Conservation (phyloP, 768 basidiomycete genomes). For the Leccinum disarticulatum region DNA sequence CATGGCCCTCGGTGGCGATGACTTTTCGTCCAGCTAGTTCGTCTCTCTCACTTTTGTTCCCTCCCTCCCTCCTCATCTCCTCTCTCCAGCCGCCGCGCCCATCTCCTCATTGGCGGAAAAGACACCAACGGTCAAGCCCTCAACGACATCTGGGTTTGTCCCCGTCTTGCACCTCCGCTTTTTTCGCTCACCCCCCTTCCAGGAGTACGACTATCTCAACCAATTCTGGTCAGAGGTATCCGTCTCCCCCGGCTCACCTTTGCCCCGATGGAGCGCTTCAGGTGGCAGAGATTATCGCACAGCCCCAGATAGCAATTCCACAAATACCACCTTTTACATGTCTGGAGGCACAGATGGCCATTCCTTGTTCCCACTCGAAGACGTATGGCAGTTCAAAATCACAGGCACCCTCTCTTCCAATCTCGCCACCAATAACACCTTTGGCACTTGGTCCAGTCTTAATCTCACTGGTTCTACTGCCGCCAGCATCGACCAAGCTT, state of each 20-base stretch:
- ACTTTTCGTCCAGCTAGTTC: slow-evolving; percentile 82
- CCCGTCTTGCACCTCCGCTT: neutral
- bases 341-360: slow-evolving; percentile 64
- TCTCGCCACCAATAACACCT: slow-evolving; percentile 42
- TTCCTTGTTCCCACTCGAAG: slow-evolving; percentile 48
- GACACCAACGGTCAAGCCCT: slow-evolving; percentile 52
- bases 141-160: slow-evolving; percentile 72
- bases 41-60: slow-evolving; percentile 30
- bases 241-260: slow-evolving; percentile 52
- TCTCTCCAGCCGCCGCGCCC: slow-evolving; percentile 61
- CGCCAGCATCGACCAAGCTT: slow-evolving; percentile 47
- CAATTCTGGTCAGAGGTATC: slow-evolving; percentile 72
- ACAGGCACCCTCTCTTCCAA: slow-evolving; percentile 75
- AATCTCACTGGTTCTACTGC: slow-evolving; percentile 37
- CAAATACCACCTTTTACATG: slow-evolving; percentile 74
- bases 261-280: slow-evolving; percentile 66
- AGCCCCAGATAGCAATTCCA: slow-evolving; percentile 20
- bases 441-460: slow-evolving; percentile 61
- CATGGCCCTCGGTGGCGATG: slow-evolving; percentile 61
- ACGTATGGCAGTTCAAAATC: slow-evolving; percentile 70
- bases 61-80: slow-evolving; percentile 17
- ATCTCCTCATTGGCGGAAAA: slow-evolving; percentile 73
- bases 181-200: slow-evolving; percentile 11
- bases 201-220: slow-evolving; percentile 78
- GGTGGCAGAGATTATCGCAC: slow-evolving; percentile 72